Evolutionary conservation across 2,329 filamentous ascomycete genomes (phyloP), one percentile per base, ranked within the genome.

Genomic region (Phaeosphaeriaceae sp.): DNA sequence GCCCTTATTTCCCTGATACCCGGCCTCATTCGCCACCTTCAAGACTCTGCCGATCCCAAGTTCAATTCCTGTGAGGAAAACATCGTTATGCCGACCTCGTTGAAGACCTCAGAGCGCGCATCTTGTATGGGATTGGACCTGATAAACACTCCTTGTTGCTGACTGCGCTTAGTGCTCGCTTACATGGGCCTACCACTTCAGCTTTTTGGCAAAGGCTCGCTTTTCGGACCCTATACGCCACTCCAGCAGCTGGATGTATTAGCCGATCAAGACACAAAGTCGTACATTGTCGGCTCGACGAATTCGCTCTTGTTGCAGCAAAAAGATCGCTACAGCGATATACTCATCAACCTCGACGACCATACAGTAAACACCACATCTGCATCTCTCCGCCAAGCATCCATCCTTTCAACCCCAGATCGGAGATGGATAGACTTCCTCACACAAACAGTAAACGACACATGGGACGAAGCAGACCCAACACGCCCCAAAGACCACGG

Each of bases 181-280:
- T 99, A 96, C 70, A 96, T 97, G 90, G 94, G 94, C 6, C 78
- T 97, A 32, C 94, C 94, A 11, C 79, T 99, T 33, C 94, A 97
- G 68, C 88, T 99, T 37, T 99, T 97, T 70, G 92, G 92, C 70
- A 96, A 92, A 86, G 94, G 94, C 52, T 94, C 91, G 70, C 83
- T 99, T 50, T 97, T 97, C 70, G 93, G 94, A 2, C 94, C 94
- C 0, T 99, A 99, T 69, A 99, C 94, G 1, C 94, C 94, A 15
- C 79, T 99, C 15, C 94, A 99, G 74, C 92, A 97, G 75, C 85
- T 99, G 48, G 93, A 99, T 71, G 83, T 97, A 61, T 83, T 99
- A 33, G 93, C 93, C 43, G 93, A 97, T 74, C 87, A 91, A 63
- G 90, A 91, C 34, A 97, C 94, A 16, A 97, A 96, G 76, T 97